Evolutionary conservation across 75 land plant genomes (phyloP).

Genomic region (Chamaecyparis obtusa): DNA sequence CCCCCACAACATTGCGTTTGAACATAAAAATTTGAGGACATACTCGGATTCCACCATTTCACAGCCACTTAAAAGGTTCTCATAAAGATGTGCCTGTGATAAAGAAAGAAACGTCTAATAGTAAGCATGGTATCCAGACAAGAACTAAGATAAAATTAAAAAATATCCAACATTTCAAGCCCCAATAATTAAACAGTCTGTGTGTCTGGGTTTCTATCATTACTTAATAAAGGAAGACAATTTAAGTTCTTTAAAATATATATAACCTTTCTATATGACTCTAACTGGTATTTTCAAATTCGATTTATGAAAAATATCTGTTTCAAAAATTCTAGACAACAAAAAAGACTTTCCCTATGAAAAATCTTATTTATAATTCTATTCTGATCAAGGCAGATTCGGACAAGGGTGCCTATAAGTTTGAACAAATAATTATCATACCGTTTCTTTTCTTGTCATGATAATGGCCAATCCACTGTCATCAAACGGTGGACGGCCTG

Average conservation of each 20-base stretch:
- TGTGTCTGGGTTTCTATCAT: neutral
- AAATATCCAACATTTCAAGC: neutral
- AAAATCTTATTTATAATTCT: neutral
- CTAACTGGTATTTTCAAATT: neutral
- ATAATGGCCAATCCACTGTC: constrained; percentile 87
- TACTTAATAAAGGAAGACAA: neutral
- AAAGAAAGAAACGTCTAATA: neutral
- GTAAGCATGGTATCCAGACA: neutral
- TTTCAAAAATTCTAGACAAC: neutral
- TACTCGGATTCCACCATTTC: constrained; percentile 98
- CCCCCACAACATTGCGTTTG: neutral
- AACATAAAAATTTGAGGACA: constrained; percentile 14
- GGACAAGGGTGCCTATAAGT: neutral
- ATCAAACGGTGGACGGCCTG: constrained; percentile 98
- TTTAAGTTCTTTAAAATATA: neutral
- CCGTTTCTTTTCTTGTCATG: constrained; percentile 98
- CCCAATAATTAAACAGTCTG: neutral
- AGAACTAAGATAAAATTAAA: neutral
- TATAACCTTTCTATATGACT: neutral
- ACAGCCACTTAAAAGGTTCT: constrained; percentile 94
- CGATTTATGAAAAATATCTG: neutral
- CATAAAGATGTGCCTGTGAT: constrained; percentile 86
- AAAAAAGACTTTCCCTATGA: neutral
- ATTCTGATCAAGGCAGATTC: neutral
- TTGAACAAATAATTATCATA: neutral